A percentile compares a stretch with the other conserved stretches of the same genome.
These are phyloP conservation scores for Coelastrella sp. DNA, from an alignment of 139 green algal genomes.

Conservation along the genomic window DNA sequence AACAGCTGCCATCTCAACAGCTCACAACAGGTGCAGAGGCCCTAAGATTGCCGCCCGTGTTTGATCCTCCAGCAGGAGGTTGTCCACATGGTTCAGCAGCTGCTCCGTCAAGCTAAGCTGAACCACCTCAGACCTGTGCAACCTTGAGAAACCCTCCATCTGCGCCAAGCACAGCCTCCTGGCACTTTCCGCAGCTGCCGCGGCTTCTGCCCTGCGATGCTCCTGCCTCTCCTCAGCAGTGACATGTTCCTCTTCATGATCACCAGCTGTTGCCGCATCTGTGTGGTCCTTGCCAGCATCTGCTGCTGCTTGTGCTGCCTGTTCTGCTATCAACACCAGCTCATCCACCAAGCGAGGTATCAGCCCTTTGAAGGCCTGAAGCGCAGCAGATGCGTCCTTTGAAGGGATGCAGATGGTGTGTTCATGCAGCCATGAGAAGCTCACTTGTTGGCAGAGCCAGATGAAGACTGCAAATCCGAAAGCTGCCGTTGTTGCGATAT, in stretches of 20 bases:
- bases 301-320: slow-evolving; percentile 9
- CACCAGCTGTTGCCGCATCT: background rate
- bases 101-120: slow-evolving; percentile 76
- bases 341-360: slow-evolving; percentile 1
- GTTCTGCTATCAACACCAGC: background rate
- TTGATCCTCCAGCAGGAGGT: slow-evolving; percentile 12
- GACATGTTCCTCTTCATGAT: background rate
- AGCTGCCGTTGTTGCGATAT: too few species aligned
- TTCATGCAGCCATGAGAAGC: too few species aligned
- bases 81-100: slow-evolving; percentile 67
- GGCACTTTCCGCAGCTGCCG: slow-evolving; percentile 11
- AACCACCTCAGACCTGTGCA: slow-evolving; percentile 52
- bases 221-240: background rate
- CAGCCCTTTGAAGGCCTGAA: slow-evolving; percentile 17
- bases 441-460: too few species aligned
- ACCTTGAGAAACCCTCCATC: slow-evolving; percentile 37
- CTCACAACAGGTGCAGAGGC: background rate
- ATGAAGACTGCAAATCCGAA: too few species aligned
- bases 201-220: background rate
- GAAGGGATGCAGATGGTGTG: too few species aligned
- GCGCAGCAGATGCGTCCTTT: background rate
- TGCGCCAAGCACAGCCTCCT: slow-evolving; percentile 42
- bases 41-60: slow-evolving; percentile 32
- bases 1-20: background rate
- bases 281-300: background rate